Evolutionary conservation across 1,284 basidiomycete genomes (phyloP).

Genomic region (Ceratobasidium sp.): DNA sequence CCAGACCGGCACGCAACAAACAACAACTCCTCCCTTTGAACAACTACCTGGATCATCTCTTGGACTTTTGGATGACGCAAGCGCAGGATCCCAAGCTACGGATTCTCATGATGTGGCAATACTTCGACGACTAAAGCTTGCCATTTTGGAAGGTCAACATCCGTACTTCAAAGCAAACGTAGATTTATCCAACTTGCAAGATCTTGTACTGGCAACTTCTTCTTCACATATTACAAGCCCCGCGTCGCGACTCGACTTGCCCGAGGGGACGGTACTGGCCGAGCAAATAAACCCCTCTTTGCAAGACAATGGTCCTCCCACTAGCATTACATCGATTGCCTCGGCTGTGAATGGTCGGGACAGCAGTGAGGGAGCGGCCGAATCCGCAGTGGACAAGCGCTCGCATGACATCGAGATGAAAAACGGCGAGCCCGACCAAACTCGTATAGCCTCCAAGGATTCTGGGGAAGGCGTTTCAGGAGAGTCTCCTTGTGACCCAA

Average conservation of each 20-base stretch:
- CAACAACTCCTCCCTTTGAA: background rate
- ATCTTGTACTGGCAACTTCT: constrained; percentile 19
- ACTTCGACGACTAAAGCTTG: constrained; percentile 31
- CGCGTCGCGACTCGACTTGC: background rate
- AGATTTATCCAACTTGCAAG: constrained; percentile 36
- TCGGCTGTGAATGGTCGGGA: background rate
- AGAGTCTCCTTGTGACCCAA: background rate
- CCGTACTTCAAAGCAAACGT: constrained; percentile 42
- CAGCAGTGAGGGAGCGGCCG: background rate
- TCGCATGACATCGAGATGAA: constrained; percentile 21
- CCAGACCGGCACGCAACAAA: background rate
- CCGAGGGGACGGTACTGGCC: background rate
- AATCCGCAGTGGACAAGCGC: constrained; percentile 1
- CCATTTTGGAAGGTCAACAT: constrained; percentile 42
- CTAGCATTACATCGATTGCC: background rate
- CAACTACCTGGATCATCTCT: constrained; percentile 13
- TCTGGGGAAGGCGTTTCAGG: background rate
- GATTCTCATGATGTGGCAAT: constrained; percentile 38
- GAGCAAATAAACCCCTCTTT: background rate
- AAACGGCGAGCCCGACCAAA: background rate
- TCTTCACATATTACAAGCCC: background rate
- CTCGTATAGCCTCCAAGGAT: background rate
- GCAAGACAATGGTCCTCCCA: background rate
- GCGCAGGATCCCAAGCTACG: constrained; percentile 21
- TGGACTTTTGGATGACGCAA: constrained; percentile 43